These are phyloP conservation scores for Mollisia scopiformis DNA, from an alignment of 2,329 filamentous ascomycete species.

Conservation along the genomic window DNA sequence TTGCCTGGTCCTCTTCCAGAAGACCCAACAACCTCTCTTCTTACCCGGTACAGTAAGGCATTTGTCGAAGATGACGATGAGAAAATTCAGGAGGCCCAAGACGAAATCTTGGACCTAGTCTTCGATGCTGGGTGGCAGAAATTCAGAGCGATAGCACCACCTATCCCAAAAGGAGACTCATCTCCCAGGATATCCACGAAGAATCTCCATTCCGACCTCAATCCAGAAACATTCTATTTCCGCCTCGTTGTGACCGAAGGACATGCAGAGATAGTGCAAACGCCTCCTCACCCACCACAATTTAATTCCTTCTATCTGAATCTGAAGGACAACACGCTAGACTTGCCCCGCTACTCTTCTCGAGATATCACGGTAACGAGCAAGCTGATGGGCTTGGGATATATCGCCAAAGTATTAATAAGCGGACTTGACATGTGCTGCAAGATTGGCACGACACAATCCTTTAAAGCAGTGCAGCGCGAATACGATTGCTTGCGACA, in stretches of 20 bases:
- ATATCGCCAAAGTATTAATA: constrained; percentile 19
- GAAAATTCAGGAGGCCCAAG: constrained; percentile 17
- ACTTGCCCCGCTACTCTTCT: constrained; percentile 19
- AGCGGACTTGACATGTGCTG: constrained; percentile 18
- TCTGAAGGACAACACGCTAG: constrained; percentile 6
- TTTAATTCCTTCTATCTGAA: constrained; percentile 6
- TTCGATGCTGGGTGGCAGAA: constrained; percentile 16
- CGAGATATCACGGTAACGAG: constrained; percentile 12
- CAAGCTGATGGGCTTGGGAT: constrained; percentile 17
- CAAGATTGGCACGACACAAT: constrained; percentile 17
- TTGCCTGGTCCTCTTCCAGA: constrained; percentile 10
- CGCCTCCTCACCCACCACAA: constrained; percentile 9
- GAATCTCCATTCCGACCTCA: constrained; percentile 18
- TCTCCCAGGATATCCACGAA: background rate
- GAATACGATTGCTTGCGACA: constrained; percentile 21
- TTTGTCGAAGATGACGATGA: constrained; percentile 17
- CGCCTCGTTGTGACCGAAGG: constrained; percentile 11
- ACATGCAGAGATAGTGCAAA: constrained; percentile 15
- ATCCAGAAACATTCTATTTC: constrained; percentile 22
- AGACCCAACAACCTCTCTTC: constrained; percentile 15
- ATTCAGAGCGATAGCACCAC: constrained; percentile 17
- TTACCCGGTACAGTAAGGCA: constrained; percentile 15
- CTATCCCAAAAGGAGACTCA: constrained; percentile 6
- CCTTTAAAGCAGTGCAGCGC: constrained; percentile 17
- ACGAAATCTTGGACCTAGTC: constrained; percentile 19